phyloP scores from a whole-genome alignment of 1,284 basidiomycete species.

The Cystobasidium pallidum region DNA sequence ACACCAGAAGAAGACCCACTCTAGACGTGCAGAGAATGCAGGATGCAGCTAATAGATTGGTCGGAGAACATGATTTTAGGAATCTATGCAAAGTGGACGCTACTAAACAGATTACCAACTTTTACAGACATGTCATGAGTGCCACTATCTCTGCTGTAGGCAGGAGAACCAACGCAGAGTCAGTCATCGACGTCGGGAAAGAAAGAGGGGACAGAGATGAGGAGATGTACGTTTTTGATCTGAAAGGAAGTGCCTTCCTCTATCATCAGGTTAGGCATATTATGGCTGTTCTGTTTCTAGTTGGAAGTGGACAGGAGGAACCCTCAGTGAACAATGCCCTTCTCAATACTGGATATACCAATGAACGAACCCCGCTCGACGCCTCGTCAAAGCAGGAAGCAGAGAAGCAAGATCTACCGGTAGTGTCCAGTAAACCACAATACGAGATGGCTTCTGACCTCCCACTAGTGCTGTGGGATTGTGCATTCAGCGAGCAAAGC shows the following conservation, averaged over 20 bases:
- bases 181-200: not conserved
- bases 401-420: not conserved
- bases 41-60: slow-evolving; percentile 69
- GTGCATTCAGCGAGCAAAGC: slow-evolving; percentile 71
- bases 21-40: slow-evolving; percentile 79
- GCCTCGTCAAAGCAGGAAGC: slow-evolving; percentile 38
- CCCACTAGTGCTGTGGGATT: slow-evolving; percentile 91
- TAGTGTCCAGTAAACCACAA: slow-evolving; percentile 66
- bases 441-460: slow-evolving; percentile 92
- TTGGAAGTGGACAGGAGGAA: slow-evolving; percentile 78
- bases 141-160: slow-evolving; percentile 64
- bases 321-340: slow-evolving; percentile 73
- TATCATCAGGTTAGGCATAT: slow-evolving; percentile 98
- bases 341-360: slow-evolving; percentile 65
- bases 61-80: slow-evolving; percentile 93
- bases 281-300: slow-evolving; percentile 86
- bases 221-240: slow-evolving; percentile 73
- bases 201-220: slow-evolving; percentile 33
- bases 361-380: slow-evolving; percentile 9
- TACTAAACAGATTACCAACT: slow-evolving; percentile 85
- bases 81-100: slow-evolving; percentile 96
- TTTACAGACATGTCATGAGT: slow-evolving; percentile 67
- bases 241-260: slow-evolving; percentile 85
- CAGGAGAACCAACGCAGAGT: too few species aligned
- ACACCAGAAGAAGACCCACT: slow-evolving; percentile 52